Evolutionary conservation across 1,284 basidiomycete species (phyloP).

Genomic region (Caloboletus inedulis): DNA sequence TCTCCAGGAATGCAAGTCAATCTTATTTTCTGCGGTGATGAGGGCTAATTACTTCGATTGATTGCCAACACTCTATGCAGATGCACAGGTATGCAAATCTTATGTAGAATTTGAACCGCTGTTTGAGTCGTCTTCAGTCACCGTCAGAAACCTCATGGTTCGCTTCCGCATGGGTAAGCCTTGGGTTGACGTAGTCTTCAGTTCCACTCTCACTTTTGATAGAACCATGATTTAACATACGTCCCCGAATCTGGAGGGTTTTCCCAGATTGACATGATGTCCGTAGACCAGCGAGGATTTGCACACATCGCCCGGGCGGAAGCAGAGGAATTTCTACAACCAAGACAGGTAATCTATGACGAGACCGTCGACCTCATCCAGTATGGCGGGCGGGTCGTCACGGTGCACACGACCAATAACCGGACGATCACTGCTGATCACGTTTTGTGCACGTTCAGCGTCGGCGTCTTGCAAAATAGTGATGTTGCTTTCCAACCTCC

Average conservation of each 20-base stretch:
- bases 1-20: conserved; percentile 14
- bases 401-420: conserved; percentile 5
- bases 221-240: conserved; percentile 12
- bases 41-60: neutral
- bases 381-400: neutral
- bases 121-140: neutral
- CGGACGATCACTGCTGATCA: conserved; percentile 10
- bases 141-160: conserved; percentile 11
- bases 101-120: neutral
- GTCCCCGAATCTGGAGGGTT: conserved; percentile 11
- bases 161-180: conserved; percentile 10
- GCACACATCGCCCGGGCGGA: conserved; percentile 3
- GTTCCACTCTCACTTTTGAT: neutral
- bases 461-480: conserved; percentile 7
- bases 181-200: neutral
- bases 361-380: conserved; percentile 8
- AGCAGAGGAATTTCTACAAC: conserved; percentile 7
- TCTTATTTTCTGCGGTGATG: neutral
- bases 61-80: neutral
- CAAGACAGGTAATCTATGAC: conserved; percentile 7
- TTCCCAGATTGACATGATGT: neutral
- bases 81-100: conserved; percentile 9
- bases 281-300: conserved; percentile 11
- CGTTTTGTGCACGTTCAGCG: conserved; percentile 8
- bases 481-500: conserved; percentile 8